These are phyloP conservation scores for Sclerotiophoma versabilis DNA, from an alignment of 2,329 filamentous ascomycete genomes.

Conservation along the genomic window DNA sequence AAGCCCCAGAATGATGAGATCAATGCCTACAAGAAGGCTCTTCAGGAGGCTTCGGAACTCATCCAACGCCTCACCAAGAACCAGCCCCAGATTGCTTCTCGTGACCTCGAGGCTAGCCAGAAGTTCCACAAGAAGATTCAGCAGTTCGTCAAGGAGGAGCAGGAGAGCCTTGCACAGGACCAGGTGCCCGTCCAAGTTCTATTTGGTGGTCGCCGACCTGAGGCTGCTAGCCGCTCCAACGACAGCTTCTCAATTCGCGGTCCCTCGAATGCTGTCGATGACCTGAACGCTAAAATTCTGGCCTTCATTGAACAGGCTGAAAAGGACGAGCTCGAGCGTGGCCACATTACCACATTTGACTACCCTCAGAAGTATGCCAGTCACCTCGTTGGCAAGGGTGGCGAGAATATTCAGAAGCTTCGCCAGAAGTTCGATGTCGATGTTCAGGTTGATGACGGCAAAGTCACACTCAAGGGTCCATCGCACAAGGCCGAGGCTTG, in stretches of 20 bases:
- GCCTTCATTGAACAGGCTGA: conserved; percentile 87
- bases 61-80: conserved; percentile 62
- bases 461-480: conserved; percentile 93
- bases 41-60: conserved; percentile 65
- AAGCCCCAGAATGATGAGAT: conserved; percentile 63
- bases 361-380: conserved; percentile 96
- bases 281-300: conserved; percentile 74
- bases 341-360: conserved; percentile 84
- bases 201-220: conserved; percentile 54
- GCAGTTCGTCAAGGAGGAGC: conserved; percentile 65
- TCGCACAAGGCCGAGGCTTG: conserved; percentile 92
- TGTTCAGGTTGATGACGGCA: conserved; percentile 91
- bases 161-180: conserved; percentile 56
- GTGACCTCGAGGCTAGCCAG: conserved; percentile 61
- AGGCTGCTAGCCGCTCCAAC: conserved; percentile 62
- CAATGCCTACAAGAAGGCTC: conserved; percentile 62
- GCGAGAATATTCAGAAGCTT: conserved; percentile 73
- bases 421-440: conserved; percentile 75
- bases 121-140: conserved; percentile 71
- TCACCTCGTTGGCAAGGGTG: conserved; percentile 73
- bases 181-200: conserved; percentile 65
- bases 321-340: conserved; percentile 91
- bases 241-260: conserved; percentile 75
- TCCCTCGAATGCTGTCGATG: conserved; percentile 74
- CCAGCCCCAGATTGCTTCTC: conserved; percentile 62